These are phyloP conservation scores for Juglanconis sp. DNA, from an alignment of 2,329 filamentous ascomycete species.

Conservation along the genomic window DNA sequence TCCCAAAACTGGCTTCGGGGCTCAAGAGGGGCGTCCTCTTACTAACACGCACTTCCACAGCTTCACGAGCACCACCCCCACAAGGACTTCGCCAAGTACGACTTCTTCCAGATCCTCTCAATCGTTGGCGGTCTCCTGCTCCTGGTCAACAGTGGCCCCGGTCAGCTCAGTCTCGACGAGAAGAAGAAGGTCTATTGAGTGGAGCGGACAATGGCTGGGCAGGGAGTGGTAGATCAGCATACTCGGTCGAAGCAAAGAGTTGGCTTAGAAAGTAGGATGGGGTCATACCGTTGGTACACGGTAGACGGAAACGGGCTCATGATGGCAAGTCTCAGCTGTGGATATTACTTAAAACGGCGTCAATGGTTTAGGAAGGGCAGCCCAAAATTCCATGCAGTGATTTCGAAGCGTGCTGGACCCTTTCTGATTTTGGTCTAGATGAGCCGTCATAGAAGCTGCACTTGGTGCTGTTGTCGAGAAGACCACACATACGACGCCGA, in stretches of 20 bases:
- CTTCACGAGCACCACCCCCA: slow-evolving; percentile 97
- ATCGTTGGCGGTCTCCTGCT: slow-evolving; percentile 96
- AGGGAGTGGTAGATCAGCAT: background rate
- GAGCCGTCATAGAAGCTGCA: background rate
- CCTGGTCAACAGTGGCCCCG: slow-evolving; percentile 96
- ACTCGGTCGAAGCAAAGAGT: background rate
- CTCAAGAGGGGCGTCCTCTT: slow-evolving; percentile 7
- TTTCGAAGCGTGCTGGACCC: background rate
- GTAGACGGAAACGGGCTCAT: slow-evolving; percentile 1
- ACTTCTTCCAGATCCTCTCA: slow-evolving; percentile 99
- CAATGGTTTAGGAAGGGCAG: slow-evolving; percentile 8
- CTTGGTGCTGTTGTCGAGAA: background rate
- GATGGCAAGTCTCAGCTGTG: slow-evolving; percentile 1
- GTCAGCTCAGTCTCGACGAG: slow-evolving; percentile 97
- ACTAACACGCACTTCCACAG: slow-evolving; percentile 42
- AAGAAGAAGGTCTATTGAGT: slow-evolving; percentile 99
- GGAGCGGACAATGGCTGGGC: background rate
- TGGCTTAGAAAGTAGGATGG: slow-evolving; percentile 4
- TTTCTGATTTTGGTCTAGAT: too few species aligned
- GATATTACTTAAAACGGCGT: slow-evolving; percentile 13
- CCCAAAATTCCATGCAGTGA: background rate
- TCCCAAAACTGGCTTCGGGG: background rate
- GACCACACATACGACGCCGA: background rate
- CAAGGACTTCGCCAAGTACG: slow-evolving; percentile 99
- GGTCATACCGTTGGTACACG: slow-evolving; percentile 1